phyloP scores from a whole-genome alignment of 805 yeast genomes.

The Candida tammaniensis region DNA sequence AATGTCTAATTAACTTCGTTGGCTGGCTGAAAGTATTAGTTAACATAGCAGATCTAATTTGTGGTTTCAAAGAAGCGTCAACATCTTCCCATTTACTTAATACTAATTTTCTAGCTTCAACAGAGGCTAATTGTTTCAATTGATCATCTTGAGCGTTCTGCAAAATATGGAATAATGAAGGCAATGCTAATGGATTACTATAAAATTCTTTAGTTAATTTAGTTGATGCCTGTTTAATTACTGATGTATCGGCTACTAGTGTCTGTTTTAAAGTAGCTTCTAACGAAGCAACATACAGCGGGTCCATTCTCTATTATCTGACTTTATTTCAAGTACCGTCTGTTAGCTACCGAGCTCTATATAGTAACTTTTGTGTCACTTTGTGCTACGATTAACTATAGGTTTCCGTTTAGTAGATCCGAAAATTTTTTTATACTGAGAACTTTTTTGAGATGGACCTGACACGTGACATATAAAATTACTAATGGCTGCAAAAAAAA shows the following conservation, averaged over 20 bases:
- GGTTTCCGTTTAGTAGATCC: too few species aligned
- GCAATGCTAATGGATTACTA: conserved; percentile 66
- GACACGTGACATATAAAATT: too few species aligned
- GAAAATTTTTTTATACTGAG: too few species aligned
- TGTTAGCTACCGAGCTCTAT: too few species aligned
- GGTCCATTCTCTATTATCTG: conserved; percentile 73
- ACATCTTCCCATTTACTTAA: conserved; percentile 63
- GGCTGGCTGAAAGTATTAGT: conserved; percentile 66
- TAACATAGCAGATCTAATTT: conserved; percentile 67
- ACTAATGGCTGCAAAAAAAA: too few species aligned
- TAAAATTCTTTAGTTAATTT: conserved; percentile 73
- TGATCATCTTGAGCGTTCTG: conserved; percentile 68
- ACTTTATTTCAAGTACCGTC: too few species aligned
- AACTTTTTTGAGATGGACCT: too few species aligned
- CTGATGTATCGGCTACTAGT: conserved; percentile 75
- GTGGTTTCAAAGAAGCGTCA: conserved; percentile 49
- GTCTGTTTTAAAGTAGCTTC: conserved; percentile 79
- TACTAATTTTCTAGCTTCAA: conserved; percentile 87
- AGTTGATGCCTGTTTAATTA: conserved; percentile 79
- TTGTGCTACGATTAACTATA: too few species aligned
- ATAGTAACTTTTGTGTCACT: too few species aligned
- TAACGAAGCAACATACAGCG: conserved; percentile 63
- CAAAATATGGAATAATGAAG: conserved; percentile 78
- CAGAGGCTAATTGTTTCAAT: conserved; percentile 89
- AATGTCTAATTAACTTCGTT: conserved; percentile 73